Evolutionary conservation across 2,329 filamentous ascomycete genomes (phyloP), one percentile per base, ranked within the genome.

Genomic region (Phyllosticta ampelicida): DNA sequence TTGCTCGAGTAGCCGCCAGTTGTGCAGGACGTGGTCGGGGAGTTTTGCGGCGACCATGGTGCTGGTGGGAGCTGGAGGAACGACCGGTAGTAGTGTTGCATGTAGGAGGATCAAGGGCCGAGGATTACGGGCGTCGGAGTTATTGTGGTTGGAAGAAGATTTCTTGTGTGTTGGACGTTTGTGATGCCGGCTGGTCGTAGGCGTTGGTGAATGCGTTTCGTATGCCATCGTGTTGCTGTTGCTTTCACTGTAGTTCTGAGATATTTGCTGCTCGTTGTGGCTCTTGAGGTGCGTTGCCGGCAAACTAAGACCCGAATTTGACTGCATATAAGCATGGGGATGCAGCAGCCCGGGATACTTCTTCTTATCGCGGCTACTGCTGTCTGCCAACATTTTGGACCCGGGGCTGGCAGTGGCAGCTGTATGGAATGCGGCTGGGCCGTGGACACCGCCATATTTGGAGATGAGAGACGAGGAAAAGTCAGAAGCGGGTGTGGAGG

Each of bases 41-140:
- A 84, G 71, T 6, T 79, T 68, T 20, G 51, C 28, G 29, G 78
- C 76, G 52, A 72, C 73, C 64, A 84, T 73, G 49, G 70, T 44
- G 18, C 74, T 65, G 8, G 76, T 71, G 55, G 74, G 70, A 3
- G 77, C 74, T 51, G 86, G 90, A 0, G 78, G 76, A 48, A 83
- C 77, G 9, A 89, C 76, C 0, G 89, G 87, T 5, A 94, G 74
- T 0, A 92, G 76, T 0, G 87, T 91, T 36, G 89, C 85, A 64
- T 94, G 89, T 3, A 94, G 76, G 52, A 94, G 75, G 1, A 94
- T 86, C 1, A 94, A 77, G 2, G 89, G 89, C 13, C 36, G 36
- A 44, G 36, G 4, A n/a, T 77, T 16, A n/a, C 36, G 55, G 49
- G 55, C 23, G n/a, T 26, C 23, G 21, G 20, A 30, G 19, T n/a